A percentile compares a stretch with the other conserved stretches of the same genome.
phyloP scores from a whole-genome alignment of 805 yeast species.

The Kodamaea leandrae region DNA sequence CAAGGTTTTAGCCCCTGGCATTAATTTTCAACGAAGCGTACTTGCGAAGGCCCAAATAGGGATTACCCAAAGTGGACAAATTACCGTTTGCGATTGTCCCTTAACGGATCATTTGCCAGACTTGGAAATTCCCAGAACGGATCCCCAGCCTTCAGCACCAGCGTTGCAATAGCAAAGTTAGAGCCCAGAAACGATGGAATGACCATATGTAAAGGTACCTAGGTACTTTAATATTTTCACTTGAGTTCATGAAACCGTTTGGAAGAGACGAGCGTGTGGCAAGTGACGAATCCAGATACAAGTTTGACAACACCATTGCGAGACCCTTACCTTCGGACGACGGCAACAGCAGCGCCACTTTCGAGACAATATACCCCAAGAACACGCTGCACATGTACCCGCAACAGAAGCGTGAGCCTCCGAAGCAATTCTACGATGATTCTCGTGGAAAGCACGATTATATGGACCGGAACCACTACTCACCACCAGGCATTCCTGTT shows the following conservation, averaged over 20 bases:
- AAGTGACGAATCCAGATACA: conserved; percentile 34
- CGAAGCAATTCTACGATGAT: neutral
- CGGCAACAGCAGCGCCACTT: conserved; percentile 11
- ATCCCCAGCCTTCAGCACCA: neutral
- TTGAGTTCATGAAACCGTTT: neutral
- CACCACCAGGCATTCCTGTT: neutral
- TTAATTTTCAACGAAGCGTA: no score
- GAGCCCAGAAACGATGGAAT: neutral
- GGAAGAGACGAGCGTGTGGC: conserved; percentile 26
- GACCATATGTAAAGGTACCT: neutral
- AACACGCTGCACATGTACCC: conserved; percentile 8
- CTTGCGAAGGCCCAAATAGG: no score
- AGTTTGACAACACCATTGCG: conserved; percentile 24
- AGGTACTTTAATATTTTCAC: neutral
- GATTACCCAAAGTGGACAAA: no score
- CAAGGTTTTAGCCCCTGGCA: no score
- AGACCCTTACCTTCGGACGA: conserved; percentile 14
- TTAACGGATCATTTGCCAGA: no score
- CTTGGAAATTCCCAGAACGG: neutral
- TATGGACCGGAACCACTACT: neutral
- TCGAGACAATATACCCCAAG: conserved; percentile 10
- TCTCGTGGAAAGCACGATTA: conserved; percentile 2
- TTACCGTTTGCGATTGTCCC: no score
- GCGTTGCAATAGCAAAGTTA: neutral
- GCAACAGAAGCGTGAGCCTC: conserved; percentile 4